A percentile compares a stretch with the other conserved stretches of the same genome.
Evolutionary conservation across 2,329 filamentous ascomycete genomes (phyloP).

Genomic region (Myriangium duriaei): DNA sequence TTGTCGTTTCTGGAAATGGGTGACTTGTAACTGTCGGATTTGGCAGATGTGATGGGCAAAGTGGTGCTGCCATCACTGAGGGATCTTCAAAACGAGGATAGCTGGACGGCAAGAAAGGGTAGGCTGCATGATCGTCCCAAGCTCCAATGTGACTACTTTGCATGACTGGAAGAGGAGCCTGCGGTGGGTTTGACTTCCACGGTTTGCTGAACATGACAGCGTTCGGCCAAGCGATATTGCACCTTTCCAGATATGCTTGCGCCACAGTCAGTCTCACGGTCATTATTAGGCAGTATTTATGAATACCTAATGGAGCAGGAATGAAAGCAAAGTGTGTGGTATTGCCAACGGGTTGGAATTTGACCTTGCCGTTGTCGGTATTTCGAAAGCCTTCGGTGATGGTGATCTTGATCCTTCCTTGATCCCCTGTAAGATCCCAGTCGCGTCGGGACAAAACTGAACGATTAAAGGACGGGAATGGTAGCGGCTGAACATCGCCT

Average conservation of each 20-base stretch:
- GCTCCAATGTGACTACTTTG: constrained; percentile 5
- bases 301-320: constrained; percentile 63
- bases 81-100: neutral
- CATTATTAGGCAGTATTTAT: neutral
- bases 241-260: constrained; percentile 59
- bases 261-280: constrained; percentile 3
- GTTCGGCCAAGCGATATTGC: constrained; percentile 71
- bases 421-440: constrained; percentile 59
- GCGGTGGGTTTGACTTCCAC: constrained; percentile 12
- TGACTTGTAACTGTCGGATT: neutral
- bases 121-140: neutral
- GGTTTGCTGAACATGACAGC: constrained; percentile 21
- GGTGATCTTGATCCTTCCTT: constrained; percentile 64
- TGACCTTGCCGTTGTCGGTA: constrained; percentile 14
- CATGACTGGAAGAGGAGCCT: constrained; percentile 9
- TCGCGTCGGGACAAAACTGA: constrained; percentile 56
- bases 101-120: constrained; percentile 2
- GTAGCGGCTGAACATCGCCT: constrained; percentile 42
- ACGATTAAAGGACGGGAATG: constrained; percentile 59
- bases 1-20: neutral
- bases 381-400: constrained; percentile 56
- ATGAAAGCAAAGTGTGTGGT: constrained; percentile 72
- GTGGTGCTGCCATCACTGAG: constrained; percentile 4
- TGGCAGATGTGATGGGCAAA: neutral
- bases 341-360: constrained; percentile 56